phyloP scores from a whole-genome alignment of 495 filamentous ascomycete genomes.

The Penicillium riverlandense region DNA sequence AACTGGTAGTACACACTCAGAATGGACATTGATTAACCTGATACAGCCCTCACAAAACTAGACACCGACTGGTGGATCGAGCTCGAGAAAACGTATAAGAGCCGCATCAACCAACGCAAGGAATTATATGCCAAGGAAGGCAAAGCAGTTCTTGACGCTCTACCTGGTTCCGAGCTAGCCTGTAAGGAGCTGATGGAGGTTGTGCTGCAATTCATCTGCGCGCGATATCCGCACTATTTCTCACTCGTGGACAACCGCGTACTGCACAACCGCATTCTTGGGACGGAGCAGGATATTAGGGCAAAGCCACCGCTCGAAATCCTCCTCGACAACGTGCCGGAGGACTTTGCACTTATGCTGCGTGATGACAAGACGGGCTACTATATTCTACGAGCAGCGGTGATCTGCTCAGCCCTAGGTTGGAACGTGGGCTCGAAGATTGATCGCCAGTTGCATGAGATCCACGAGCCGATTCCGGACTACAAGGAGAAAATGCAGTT shows the following conservation, averaged over 20 bases:
- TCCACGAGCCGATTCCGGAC: constrained; percentile 75
- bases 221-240: constrained; percentile 78
- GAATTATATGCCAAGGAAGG: constrained; percentile 60
- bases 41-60: constrained; percentile 66
- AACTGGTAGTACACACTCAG: too few relatives aligned
- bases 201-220: constrained; percentile 68
- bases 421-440: constrained; percentile 78
- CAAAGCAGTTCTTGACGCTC: constrained; percentile 53
- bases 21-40: not conserved
- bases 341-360: constrained; percentile 80
- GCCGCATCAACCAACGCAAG: constrained; percentile 65
- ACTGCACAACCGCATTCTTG: constrained; percentile 67
- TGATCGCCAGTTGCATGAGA: constrained; percentile 62
- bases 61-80: constrained; percentile 91
- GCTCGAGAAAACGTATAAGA: constrained; percentile 67
- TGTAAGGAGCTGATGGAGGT: constrained; percentile 92
- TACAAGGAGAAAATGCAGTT: constrained; percentile 89
- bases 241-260: constrained; percentile 50
- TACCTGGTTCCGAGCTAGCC: constrained; percentile 74
- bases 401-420: constrained; percentile 73
- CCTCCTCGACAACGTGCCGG: constrained; percentile 75
- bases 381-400: constrained; percentile 72
- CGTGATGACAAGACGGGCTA: constrained; percentile 63
- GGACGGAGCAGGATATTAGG: constrained; percentile 53
- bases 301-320: constrained; percentile 63